Conservation (phyloP, 2,329 filamentous ascomycete genomes). For the Acrodontium crateriforme region DNA sequence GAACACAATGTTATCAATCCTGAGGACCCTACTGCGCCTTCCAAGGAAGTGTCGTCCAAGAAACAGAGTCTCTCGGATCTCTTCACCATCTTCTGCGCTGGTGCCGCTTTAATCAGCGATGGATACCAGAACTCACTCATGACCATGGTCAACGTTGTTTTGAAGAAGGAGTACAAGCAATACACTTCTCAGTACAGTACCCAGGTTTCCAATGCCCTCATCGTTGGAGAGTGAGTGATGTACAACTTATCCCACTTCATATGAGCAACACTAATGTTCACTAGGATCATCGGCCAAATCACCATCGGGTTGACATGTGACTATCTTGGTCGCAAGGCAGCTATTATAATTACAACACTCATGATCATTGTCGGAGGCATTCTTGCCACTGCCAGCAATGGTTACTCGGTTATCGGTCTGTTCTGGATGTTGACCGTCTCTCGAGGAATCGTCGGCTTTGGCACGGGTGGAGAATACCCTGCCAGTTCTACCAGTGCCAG, state of each 20-base stretch:
- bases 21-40: constrained; percentile 2
- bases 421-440: constrained; percentile 40
- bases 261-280: too few species aligned
- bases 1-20: neutral
- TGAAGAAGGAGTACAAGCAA: constrained; percentile 14
- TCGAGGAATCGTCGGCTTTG: constrained; percentile 33
- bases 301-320: constrained; percentile 26
- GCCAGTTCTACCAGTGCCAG: constrained; percentile 33
- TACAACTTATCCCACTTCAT: too few species aligned
- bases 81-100: constrained; percentile 14
- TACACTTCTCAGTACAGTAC: constrained; percentile 8
- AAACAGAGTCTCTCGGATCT: constrained; percentile 7
- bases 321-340: constrained; percentile 32
- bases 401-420: constrained; percentile 33
- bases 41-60: constrained; percentile 3
- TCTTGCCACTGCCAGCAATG: constrained; percentile 30
- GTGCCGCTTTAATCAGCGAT: constrained; percentile 21
- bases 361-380: constrained; percentile 35
- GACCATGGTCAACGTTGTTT: constrained; percentile 23
- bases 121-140: constrained; percentile 25
- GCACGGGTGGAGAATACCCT: constrained; percentile 36
- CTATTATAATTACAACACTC: constrained; percentile 32
- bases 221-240: constrained; percentile 31
- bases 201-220: constrained; percentile 16
- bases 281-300: constrained; percentile 24